These are phyloP conservation scores for Neurospora sp. DNA, from an alignment of 495 filamentous ascomycete genomes.

Conservation along the genomic window DNA sequence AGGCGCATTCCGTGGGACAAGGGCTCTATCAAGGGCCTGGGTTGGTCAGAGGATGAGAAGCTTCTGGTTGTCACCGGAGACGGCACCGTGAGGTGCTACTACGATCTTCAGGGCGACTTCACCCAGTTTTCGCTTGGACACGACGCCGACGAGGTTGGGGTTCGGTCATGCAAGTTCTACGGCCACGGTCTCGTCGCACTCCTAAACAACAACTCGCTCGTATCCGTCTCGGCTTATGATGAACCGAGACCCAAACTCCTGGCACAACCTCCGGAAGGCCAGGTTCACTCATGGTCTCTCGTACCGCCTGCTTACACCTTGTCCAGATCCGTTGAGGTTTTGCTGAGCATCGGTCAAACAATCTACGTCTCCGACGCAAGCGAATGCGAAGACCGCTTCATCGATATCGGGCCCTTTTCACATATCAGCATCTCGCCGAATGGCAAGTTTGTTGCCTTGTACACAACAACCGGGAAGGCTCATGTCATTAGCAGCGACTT, in stretches of 20 bases:
- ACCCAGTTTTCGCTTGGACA: slow-evolving; percentile 91
- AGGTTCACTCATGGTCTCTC: slow-evolving; percentile 80
- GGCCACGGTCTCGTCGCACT: slow-evolving; percentile 86
- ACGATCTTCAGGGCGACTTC: slow-evolving; percentile 86
- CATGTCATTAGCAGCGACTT: slow-evolving; percentile 95
- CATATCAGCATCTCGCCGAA: slow-evolving; percentile 86
- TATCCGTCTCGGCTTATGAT: slow-evolving; percentile 79
- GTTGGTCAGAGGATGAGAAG: slow-evolving; percentile 96
- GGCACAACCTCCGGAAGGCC: slow-evolving; percentile 63
- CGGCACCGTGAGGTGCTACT: slow-evolving; percentile 85
- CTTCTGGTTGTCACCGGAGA: slow-evolving; percentile 81
- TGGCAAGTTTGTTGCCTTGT: slow-evolving; percentile 76
- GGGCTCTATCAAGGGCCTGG: slow-evolving; percentile 76
- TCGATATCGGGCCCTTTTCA: slow-evolving; percentile 85
- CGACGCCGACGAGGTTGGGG: slow-evolving; percentile 78
- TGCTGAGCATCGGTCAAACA: slow-evolving; percentile 77
- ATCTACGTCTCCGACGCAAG: slow-evolving; percentile 77
- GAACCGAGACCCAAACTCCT: slow-evolving; percentile 83
- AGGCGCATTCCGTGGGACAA: slow-evolving; percentile 70
- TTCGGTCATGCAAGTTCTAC: slow-evolving; percentile 84
- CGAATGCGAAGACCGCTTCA: slow-evolving; percentile 80
- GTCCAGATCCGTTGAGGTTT: slow-evolving; percentile 89
- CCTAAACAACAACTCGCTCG: slow-evolving; percentile 75
- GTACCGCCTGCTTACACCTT: slow-evolving; percentile 83
- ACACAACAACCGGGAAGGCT: slow-evolving; percentile 73